These are phyloP conservation scores for Sporothrix euskadiensis DNA, from an alignment of 2,329 filamentous ascomycete genomes.

Conservation along the genomic window DNA sequence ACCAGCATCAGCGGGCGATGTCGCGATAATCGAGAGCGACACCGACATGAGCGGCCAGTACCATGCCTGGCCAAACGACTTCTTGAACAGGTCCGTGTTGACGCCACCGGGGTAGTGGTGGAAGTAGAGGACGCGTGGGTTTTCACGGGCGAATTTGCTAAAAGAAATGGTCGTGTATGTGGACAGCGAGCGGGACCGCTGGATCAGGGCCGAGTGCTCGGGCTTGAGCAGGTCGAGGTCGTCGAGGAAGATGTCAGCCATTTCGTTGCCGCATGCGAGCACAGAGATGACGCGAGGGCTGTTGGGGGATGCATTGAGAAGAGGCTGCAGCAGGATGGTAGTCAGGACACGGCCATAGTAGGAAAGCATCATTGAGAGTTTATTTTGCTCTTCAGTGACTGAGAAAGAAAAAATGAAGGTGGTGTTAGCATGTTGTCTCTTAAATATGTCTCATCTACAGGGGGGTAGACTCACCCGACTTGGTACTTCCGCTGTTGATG, in stretches of 20 bases:
- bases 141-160: neutral
- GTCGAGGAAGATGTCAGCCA: slow-evolving; percentile 9
- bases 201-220: neutral
- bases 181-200: neutral
- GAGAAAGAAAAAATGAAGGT: neutral
- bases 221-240: slow-evolving; percentile 19
- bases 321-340: neutral
- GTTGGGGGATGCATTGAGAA: slow-evolving; percentile 17
- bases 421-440: neutral
- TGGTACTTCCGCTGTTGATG: slow-evolving; percentile 1
- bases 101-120: slow-evolving; percentile 24
- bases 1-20: slow-evolving; percentile 14
- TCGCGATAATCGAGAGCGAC: neutral
- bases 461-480: neutral
- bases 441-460: neutral
- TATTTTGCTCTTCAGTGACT: neutral
- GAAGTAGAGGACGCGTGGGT: slow-evolving; percentile 17
- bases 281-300: slow-evolving; percentile 20
- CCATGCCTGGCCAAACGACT: slow-evolving; percentile 16
- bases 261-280: slow-evolving; percentile 19
- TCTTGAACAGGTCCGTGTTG: slow-evolving; percentile 19
- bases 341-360: slow-evolving; percentile 19
- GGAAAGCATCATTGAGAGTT: neutral
- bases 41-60: slow-evolving; percentile 16
- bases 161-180: slow-evolving; percentile 20